These are phyloP conservation scores for Apiotrichum laibachii DNA, from an alignment of 1,284 basidiomycete genomes.

Conservation along the genomic window DNA sequence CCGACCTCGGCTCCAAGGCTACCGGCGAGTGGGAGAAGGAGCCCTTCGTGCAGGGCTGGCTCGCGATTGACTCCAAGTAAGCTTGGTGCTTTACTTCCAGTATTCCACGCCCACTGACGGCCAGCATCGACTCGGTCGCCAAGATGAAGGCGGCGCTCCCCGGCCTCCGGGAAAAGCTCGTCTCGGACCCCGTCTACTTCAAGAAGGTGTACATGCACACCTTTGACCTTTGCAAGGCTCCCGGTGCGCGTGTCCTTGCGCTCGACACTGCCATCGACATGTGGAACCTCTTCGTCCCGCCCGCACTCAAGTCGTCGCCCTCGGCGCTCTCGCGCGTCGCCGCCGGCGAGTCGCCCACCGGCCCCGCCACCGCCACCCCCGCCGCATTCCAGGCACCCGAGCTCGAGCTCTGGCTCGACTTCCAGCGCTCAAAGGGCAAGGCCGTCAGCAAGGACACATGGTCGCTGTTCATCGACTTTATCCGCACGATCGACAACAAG, in stretches of 20 bases:
- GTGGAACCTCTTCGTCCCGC: conserved; percentile 79
- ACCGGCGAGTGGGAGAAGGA: conserved; percentile 72
- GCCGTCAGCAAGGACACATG: conserved; percentile 94
- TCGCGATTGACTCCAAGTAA: conserved; percentile 50
- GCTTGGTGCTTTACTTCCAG: not conserved
- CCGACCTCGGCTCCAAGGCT: conserved; percentile 48
- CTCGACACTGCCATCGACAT: conserved; percentile 57
- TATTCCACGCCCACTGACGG: conserved; percentile 5
- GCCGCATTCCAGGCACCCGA: conserved; percentile 68
- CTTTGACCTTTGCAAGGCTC: conserved; percentile 76
- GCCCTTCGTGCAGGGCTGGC: conserved; percentile 81
- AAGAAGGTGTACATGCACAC: conserved; percentile 82
- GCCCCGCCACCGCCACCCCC: conserved; percentile 35
- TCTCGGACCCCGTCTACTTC: conserved; percentile 71
- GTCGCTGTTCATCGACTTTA: conserved; percentile 66
- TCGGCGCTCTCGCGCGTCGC: conserved; percentile 56
- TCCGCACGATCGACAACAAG: conserved; percentile 72
- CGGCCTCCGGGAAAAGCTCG: conserved; percentile 63
- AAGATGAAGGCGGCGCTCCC: conserved; percentile 64
- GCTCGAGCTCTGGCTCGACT: conserved; percentile 80
- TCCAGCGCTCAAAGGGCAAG: conserved; percentile 66
- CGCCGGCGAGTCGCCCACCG: conserved; percentile 44
- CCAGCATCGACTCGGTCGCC: conserved; percentile 68
- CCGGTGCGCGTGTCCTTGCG: conserved; percentile 60
- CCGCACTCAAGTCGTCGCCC: conserved; percentile 70